Conservation (phyloP, 306 rosid genomes). For the Quercus engelmannii region DNA sequence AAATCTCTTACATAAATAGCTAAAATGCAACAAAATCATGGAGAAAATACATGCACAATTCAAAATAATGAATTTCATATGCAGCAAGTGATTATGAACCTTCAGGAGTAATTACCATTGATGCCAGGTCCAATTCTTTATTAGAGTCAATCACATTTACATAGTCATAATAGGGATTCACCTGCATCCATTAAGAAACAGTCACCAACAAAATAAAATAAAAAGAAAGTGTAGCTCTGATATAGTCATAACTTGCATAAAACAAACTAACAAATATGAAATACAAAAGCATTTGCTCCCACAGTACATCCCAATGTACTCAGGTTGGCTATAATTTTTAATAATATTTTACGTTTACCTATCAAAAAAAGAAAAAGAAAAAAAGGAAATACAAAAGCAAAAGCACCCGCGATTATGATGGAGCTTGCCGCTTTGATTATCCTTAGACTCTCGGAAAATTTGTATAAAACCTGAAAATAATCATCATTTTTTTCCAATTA, state of each 20-base stretch:
- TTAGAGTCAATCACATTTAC: constrained; percentile 77
- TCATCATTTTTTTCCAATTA: background rate
- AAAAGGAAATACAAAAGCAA: background rate
- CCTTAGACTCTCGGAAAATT: background rate
- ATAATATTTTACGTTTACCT: no score
- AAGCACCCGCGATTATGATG: background rate
- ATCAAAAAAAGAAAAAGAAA: no score
- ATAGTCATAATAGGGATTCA: constrained; percentile 57
- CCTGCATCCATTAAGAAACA: constrained; percentile 32
- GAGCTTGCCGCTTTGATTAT: background rate
- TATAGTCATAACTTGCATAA: no score
- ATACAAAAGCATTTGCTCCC: background rate
- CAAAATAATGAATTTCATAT: background rate
- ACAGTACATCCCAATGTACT: no score
- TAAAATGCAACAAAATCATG: background rate
- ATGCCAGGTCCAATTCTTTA: constrained; percentile 74
- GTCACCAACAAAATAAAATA: no score
- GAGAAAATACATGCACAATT: background rate
- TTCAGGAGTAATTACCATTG: constrained; percentile 62
- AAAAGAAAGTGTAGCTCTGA: no score
- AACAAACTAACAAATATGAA: background rate
- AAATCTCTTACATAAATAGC: background rate
- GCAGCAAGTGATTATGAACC: background rate
- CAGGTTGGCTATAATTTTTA: no score
- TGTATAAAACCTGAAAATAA: background rate